A percentile compares a stretch with the other conserved stretches of the same genome.
Conservation (phyloP, 352 stramenopile species). For the Blastocystis sp. region DNA sequence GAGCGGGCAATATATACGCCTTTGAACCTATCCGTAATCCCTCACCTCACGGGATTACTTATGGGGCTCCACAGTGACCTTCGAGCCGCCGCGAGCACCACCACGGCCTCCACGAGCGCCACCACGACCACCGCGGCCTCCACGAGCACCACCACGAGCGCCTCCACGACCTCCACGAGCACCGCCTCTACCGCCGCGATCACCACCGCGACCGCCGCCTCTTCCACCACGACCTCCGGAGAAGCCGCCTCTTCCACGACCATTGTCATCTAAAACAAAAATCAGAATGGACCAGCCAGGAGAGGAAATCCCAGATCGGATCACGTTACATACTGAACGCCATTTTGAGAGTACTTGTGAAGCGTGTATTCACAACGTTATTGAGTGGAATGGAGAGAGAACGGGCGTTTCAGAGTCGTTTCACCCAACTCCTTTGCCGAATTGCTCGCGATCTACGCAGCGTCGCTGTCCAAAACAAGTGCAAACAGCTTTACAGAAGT, state of each 20-base stretch:
- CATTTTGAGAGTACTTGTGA: conserved; percentile 26
- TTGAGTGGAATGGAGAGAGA: conserved; percentile 10
- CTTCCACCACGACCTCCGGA: conserved; percentile 57
- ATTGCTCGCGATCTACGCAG: not conserved
- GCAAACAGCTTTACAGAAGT: no score
- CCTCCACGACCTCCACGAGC: conserved; percentile 70
- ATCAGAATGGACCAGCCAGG: conserved; percentile 33
- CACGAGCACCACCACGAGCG: conserved; percentile 70
- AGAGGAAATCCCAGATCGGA: not conserved
- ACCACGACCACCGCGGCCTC: conserved; percentile 75
- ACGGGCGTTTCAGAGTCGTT: not conserved
- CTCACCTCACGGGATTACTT: conserved; percentile 67
- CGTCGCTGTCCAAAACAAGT: no score
- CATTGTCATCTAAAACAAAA: conserved; percentile 70
- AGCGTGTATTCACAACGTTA: conserved; percentile 20
- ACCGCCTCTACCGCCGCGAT: conserved; percentile 61
- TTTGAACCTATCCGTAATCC: conserved; percentile 78
- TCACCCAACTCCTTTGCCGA: not conserved
- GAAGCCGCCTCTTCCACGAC: conserved; percentile 71
- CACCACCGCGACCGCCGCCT: conserved; percentile 70
- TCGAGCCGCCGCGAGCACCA: conserved; percentile 81
- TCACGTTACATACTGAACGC: conserved; percentile 51
- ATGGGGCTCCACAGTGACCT: conserved; percentile 95
- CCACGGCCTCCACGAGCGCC: conserved; percentile 75
- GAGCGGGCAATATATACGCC: conserved; percentile 95